These are phyloP conservation scores for Globisporangium perplexum DNA, from an alignment of 352 stramenopile genomes.

Conservation along the genomic window DNA sequence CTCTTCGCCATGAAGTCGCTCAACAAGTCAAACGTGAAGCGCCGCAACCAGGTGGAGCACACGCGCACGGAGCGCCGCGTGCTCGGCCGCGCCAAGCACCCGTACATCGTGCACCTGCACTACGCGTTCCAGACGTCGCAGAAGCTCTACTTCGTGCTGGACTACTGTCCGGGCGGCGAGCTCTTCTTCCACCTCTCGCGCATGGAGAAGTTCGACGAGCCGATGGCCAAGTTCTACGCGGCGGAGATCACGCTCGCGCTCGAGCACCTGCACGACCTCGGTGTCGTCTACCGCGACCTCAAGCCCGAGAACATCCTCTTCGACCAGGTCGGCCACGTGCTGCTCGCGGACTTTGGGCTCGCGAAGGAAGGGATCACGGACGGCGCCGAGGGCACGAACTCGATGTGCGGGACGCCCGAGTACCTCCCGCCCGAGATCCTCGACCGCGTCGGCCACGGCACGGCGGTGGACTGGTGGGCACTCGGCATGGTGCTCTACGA, in stretches of 20 bases:
- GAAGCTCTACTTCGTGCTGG: constrained; percentile 90
- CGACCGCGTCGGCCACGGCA: constrained; percentile 85
- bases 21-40: constrained; percentile 89
- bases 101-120: constrained; percentile 89
- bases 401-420: constrained; percentile 89
- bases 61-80: constrained; percentile 81
- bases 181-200: constrained; percentile 88
- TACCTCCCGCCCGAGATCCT: constrained; percentile 92
- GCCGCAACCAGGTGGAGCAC: constrained; percentile 82
- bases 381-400: constrained; percentile 80
- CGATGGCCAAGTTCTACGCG: constrained; percentile 88
- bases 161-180: constrained; percentile 90
- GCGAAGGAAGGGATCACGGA: constrained; percentile 85
- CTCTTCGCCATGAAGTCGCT: constrained; percentile 87
- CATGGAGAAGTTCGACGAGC: constrained; percentile 86
- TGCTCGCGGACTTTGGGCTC: constrained; percentile 85
- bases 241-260: constrained; percentile 89
- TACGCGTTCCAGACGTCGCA: constrained; percentile 90
- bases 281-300: constrained; percentile 86
- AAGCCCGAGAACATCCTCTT: constrained; percentile 89
- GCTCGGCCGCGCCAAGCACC: constrained; percentile 84
- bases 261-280: constrained; percentile 84
- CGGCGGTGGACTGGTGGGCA: constrained; percentile 91
- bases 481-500: constrained; percentile 92
- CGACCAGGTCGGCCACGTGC: constrained; percentile 61